phyloP scores from a whole-genome alignment of 164 flowering plant genomes.

The Liriodendron chinense region DNA sequence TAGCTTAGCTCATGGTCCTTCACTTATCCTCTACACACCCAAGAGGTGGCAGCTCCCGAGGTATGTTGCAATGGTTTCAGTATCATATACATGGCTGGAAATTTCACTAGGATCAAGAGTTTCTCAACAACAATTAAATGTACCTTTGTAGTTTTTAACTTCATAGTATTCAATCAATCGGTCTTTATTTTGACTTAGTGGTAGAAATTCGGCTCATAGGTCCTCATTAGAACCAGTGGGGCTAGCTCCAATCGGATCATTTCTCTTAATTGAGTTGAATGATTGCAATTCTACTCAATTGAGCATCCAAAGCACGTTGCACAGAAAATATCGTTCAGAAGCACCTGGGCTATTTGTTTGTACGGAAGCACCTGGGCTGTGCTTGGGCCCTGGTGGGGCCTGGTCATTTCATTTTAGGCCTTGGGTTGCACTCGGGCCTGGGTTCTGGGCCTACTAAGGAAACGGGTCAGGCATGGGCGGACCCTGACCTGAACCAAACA shows the following conservation, averaged over 20 bases:
- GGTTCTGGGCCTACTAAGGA: neutral
- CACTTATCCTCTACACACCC: constrained; percentile 48
- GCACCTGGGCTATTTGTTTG: too few relatives aligned
- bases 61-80: constrained; percentile 27
- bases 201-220: neutral
- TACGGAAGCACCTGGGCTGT: too few relatives aligned
- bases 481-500: too few relatives aligned
- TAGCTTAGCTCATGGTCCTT: constrained; percentile 85
- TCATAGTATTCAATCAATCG: neutral
- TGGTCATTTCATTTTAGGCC: neutral
- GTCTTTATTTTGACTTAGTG: neutral
- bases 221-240: neutral
- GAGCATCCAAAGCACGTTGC: too few relatives aligned
- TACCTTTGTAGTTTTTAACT: neutral
- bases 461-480: too few relatives aligned
- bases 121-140: too few relatives aligned
- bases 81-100: neutral
- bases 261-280: too few relatives aligned
- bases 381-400: neutral
- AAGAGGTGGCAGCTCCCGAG: constrained; percentile 47
- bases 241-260: neutral
- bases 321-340: too few relatives aligned
- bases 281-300: too few relatives aligned
- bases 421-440: neutral
- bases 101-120: neutral